Conservation (phyloP, 208 protist species). For the Crithidia sp. region DNA sequence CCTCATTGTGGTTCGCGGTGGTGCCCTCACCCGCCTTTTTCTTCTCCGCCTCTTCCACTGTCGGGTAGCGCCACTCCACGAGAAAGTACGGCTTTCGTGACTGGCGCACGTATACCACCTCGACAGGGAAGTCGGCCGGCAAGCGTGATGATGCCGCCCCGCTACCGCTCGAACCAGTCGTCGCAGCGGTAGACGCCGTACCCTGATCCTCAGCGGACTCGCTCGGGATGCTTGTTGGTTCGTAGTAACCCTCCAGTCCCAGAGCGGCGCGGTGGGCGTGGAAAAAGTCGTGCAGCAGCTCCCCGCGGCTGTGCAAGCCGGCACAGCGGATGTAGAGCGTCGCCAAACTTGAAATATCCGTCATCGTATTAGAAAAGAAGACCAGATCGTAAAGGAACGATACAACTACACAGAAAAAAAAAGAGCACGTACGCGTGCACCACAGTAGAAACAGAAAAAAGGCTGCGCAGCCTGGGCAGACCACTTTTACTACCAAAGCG, state of each 20-base stretch:
- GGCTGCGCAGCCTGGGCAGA: background rate
- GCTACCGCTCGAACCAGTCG: background rate
- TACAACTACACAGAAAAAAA: too few relatives aligned
- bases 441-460: background rate
- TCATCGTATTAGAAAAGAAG: slow-evolving; percentile 1
- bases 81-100: slow-evolving; percentile 87
- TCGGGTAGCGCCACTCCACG: slow-evolving; percentile 72
- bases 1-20: background rate
- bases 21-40: slow-evolving; percentile 17
- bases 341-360: background rate
- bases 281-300: slow-evolving; percentile 81
- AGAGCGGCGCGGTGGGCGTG: slow-evolving; percentile 46
- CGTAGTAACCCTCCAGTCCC: slow-evolving; percentile 50
- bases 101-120: slow-evolving; percentile 66
- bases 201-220: background rate
- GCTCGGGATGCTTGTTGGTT: background rate
- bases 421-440: background rate
- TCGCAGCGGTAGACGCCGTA: background rate
- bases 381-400: too few relatives aligned
- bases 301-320: slow-evolving; percentile 58
- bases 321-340: slow-evolving; percentile 79
- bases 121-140: slow-evolving; percentile 58
- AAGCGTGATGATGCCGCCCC: slow-evolving; percentile 23
- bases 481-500: too few relatives aligned
- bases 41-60: slow-evolving; percentile 36